Conservation (phyloP, 306 rosid species). For the Sechiopsis laciniata region DNA sequence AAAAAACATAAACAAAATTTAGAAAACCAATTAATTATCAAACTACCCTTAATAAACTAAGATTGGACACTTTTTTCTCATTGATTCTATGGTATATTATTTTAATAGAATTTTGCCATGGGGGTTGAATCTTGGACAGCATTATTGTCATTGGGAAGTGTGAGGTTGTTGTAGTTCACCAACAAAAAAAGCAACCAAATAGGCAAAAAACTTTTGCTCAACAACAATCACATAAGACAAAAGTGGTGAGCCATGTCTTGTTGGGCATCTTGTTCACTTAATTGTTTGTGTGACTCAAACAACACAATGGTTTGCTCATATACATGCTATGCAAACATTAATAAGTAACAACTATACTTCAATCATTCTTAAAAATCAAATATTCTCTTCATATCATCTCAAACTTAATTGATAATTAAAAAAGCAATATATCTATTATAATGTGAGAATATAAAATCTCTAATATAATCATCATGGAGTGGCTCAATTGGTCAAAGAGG, state of each 20-base stretch:
- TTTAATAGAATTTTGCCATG: neutral
- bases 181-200: neutral
- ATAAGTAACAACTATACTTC: neutral
- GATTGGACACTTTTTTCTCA: no score
- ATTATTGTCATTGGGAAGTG: constrained; percentile 11
- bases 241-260: constrained; percentile 2
- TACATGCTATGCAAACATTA: neutral
- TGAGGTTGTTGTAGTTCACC: constrained; percentile 3
- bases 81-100: no score
- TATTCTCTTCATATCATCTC: no score
- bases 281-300: neutral
- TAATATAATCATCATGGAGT: no score
- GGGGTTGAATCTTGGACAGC: neutral
- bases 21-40: neutral
- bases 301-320: constrained; percentile 1
- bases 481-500: no score
- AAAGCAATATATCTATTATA: no score
- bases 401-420: no score
- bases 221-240: constrained; percentile 17
- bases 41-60: no score
- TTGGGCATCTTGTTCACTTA: neutral
- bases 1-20: no score
- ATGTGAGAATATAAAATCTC: no score
- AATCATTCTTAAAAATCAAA: no score
- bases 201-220: constrained; percentile 8